Conservation (phyloP, 2,329 filamentous ascomycete genomes). For the Penicillium sp. region DNA sequence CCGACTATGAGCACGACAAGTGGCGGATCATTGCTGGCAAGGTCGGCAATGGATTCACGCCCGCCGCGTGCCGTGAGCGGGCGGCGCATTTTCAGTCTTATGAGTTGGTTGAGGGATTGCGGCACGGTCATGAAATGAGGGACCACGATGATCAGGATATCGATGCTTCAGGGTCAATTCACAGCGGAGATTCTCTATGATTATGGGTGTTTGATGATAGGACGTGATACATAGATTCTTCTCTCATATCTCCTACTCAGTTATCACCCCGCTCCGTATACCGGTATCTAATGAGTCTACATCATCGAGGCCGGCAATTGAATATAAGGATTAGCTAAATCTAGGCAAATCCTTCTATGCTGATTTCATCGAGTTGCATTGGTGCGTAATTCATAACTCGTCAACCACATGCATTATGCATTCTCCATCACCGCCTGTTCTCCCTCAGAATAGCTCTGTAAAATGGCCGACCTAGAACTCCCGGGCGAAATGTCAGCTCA, state of each 20-base stretch:
- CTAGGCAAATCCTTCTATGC: background rate
- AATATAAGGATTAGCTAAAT: background rate
- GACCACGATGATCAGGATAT: background rate
- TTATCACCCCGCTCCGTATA: background rate
- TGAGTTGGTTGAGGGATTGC: background rate
- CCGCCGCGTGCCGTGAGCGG: conserved; percentile 81
- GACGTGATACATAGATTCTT: background rate
- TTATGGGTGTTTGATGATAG: background rate
- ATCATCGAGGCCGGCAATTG: background rate
- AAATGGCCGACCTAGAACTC: background rate
- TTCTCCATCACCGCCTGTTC: background rate
- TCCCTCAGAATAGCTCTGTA: conserved; percentile 3
- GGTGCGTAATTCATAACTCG: background rate
- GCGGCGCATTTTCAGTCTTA: conserved; percentile 50
- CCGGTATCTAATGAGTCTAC: background rate
- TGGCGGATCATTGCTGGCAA: conserved; percentile 92
- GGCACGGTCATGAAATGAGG: background rate
- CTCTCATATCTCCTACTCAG: background rate
- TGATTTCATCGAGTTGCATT: background rate
- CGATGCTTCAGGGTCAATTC: background rate
- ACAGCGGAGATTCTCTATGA: background rate
- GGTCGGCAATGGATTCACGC: conserved; percentile 86
- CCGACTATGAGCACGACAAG: conserved; percentile 63
- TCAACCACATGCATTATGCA: background rate
- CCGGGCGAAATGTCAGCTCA: background rate